phyloP scores from a whole-genome alignment of 257 asterid genomes.

The Solanum gandarillasii region DNA sequence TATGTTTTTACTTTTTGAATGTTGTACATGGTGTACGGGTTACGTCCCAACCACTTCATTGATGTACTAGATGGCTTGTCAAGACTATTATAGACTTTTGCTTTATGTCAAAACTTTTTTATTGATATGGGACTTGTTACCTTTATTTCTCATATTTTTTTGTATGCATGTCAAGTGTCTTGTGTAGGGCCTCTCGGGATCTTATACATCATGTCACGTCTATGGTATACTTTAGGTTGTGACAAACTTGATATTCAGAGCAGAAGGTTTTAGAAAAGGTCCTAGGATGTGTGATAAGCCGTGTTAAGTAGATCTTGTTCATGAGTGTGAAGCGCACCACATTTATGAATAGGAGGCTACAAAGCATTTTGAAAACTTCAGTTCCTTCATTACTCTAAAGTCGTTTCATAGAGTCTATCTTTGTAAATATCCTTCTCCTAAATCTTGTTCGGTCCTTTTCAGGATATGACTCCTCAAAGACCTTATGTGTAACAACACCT shows the following conservation, averaged over 20 bases:
- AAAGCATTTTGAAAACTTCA: neutral
- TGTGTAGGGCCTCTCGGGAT: no score
- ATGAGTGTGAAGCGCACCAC: neutral
- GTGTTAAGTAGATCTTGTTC: neutral
- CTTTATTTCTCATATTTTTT: no score
- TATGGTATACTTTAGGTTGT: no score
- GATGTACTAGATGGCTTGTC: neutral
- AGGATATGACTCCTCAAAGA: neutral
- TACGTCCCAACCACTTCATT: neutral
- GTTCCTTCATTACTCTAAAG: neutral
- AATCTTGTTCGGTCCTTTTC: neutral
- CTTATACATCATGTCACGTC: no score
- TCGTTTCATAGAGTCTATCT: neutral
- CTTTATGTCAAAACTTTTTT: neutral
- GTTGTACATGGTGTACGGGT: neutral
- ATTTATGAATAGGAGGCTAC: neutral
- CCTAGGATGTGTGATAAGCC: neutral
- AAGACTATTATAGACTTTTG: neutral
- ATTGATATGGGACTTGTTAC: no score
- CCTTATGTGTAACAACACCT: neutral
- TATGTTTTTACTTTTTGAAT: neutral
- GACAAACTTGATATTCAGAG: neutral
- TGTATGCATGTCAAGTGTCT: no score
- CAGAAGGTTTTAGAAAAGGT: neutral
- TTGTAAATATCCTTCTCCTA: neutral